Conservation (phyloP, 192 early-diverging fungal genomes). For the Umbelopsis sp. region DNA sequence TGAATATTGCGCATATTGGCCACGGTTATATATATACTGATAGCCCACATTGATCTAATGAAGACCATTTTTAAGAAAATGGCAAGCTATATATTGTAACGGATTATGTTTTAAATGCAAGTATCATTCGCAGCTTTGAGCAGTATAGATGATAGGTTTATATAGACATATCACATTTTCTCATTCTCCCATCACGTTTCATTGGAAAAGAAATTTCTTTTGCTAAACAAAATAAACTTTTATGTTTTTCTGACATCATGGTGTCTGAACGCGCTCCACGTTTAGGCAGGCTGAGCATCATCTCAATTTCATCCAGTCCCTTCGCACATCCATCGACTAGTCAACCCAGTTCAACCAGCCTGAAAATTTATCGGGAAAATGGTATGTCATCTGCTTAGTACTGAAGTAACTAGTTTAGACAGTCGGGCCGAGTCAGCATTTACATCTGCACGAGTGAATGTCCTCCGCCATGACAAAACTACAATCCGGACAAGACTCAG, state of each 20-base stretch:
- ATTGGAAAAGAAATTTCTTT: not conserved
- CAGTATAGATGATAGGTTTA: too few species aligned
- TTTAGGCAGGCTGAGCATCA: conserved; percentile 8
- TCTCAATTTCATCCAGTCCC: conserved; percentile 4
- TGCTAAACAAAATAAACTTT: too few species aligned
- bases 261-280: conserved; percentile 16
- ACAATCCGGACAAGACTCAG: not conserved
- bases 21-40: too few species aligned
- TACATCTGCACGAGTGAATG: not conserved
- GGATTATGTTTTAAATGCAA: too few species aligned
- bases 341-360: conserved; percentile 3
- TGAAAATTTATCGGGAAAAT: conserved; percentile 10
- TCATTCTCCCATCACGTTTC: not conserved
- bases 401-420: too few species aligned
- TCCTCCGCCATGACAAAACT: not conserved
- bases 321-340: not conserved
- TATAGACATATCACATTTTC: too few species aligned
- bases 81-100: too few species aligned
- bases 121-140: too few species aligned
- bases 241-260: not conserved
- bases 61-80: too few species aligned
- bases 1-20: too few species aligned
- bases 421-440: not conserved
- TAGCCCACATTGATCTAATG: too few species aligned
- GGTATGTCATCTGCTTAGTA: not conserved